Evolutionary conservation across 2,329 filamentous ascomycete species (phyloP).

Genomic region (Lecanicillium sp.): DNA sequence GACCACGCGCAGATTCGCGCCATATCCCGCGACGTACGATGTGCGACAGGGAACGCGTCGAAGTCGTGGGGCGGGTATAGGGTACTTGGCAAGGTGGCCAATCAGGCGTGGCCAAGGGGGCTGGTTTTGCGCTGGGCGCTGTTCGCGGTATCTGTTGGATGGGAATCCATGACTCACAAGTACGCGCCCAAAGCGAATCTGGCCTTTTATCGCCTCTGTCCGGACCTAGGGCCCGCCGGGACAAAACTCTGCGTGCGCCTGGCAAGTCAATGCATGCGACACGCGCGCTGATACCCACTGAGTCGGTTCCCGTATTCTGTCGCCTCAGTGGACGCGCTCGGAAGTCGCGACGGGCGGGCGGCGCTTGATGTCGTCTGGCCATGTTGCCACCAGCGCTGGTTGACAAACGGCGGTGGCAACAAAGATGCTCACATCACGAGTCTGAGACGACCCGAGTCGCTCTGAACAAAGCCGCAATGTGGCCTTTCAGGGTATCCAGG

Average conservation of each 20-base stretch:
- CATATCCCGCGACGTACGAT: neutral
- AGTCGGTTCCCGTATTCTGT: too few relatives aligned
- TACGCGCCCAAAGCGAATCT: constrained; percentile 5
- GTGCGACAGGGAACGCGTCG: constrained; percentile 7
- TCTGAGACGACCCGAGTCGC: too few relatives aligned
- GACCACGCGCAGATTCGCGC: constrained; percentile 6
- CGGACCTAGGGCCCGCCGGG: neutral
- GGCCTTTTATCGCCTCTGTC: too few relatives aligned
- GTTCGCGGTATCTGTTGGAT: constrained; percentile 6
- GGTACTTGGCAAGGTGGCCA: constrained; percentile 5
- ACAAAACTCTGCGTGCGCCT: neutral
- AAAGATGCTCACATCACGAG: too few relatives aligned
- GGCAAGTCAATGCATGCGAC: neutral
- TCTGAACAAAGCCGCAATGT: too few relatives aligned
- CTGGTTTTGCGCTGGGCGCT: constrained; percentile 1
- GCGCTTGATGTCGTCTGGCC: too few relatives aligned
- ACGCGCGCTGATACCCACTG: too few relatives aligned
- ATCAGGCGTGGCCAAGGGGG: neutral
- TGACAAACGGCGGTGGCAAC: too few relatives aligned
- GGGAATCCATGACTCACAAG: constrained; percentile 10
- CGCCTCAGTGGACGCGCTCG: too few relatives aligned
- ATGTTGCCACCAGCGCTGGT: too few relatives aligned
- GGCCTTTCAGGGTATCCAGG: neutral
- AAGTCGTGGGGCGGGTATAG: constrained; percentile 5
- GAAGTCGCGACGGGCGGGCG: too few relatives aligned